Evolutionary conservation across 1,284 basidiomycete species (phyloP), one percentile per base, ranked within the genome.

Genomic region (Clitocybe nebularis): DNA sequence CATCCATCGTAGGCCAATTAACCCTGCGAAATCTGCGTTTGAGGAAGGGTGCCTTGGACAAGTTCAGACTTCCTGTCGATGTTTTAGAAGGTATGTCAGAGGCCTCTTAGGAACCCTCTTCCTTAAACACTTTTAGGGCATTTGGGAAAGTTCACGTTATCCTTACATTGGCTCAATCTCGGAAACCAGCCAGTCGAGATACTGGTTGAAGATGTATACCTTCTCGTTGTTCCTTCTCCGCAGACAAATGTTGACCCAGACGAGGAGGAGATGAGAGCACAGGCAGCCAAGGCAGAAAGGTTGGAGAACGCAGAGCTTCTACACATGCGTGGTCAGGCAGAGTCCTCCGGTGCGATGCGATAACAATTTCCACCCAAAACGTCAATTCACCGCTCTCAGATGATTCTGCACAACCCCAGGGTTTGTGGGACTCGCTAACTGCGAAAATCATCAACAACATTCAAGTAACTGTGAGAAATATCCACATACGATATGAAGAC

Each of bases 401-500:
- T 56, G 77, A 86, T 48, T 77, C 84, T 32, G 73, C 81, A 10
- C 86, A 95, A 61, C 79, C 83, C 7, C 84, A 93, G 64, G 85
- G 87, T 17, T 77, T 95, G 49, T 74, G 90, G 53, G 79, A 89
- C 36, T 93, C 93, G 13, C 72, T 99, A 47, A 82, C 89, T 38
- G 81, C 89, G 36, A 95, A 96, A 62, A 84, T 99, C 48, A 80
- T 99, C 53, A 96, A 99, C 66, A 99, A 99, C 60, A 67, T 99
- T 11, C 96, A 99, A 68, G 82, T 99, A 26, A 94, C 92, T 11
- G 83, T 99, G 47, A 90, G 88, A 67, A 93, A 95, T 54, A 90
- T 98, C 38, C 94, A 98, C 60, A 71, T 99, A 40, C 87, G 96
- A 37, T 99, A 99, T 57, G 96, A 99, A 66, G 96, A 99, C 66